Base-by-base conservation (phyloP, 2,329 filamentous ascomycete species). In the Penicillium sp. region DNA sequence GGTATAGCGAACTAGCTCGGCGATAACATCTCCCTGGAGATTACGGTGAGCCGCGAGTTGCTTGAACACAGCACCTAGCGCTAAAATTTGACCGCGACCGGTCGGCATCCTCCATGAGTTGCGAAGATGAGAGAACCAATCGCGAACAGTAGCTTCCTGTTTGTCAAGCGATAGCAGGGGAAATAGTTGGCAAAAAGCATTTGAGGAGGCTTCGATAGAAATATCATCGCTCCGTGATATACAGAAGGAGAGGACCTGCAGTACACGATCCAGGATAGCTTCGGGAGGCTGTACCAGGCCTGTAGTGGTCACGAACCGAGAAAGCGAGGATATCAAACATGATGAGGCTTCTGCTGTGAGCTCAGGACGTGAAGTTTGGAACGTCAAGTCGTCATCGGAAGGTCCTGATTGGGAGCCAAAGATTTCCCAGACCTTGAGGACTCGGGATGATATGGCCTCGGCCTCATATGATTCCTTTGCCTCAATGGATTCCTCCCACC, bases 81-180 rank as follows among this genome's bases (percentile, higher is more conserved):
- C 73, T 34, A 71, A 67, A 40, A 80, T 75, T 50, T 78, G 75
- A 9, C 77, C 77, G 27, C 73, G 73, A 16, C 75, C 75, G 43
- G 71, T 74, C 13, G 71, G 70, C 24, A 71, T 60, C 48, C 72
- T 72, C 61, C 70, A 70, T 44, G 69, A 70, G 24, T 67, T 61
- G 34, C 67, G 64, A 16, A 76, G 69, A 48, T 73, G 64, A 29
- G 70, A 65, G 51, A 79, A 69, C 77, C 77, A 79, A 18, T 54
- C 58, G 42, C 71, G 65, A 5, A 77, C 63, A 3, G 72, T 69
- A 18, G 67, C 58, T n/a, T 67, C 60, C 54, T 74, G 71, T 47
- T 71, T 70, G 4, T 52, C 27, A 9, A 43, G 5, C 4, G 70
- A 56, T 3, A 79, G 56, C 7, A 78, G 64, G 7, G 67, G 66